Percentiles rank a stretch among this genome's conserved stretches.
These are phyloP conservation scores for Nicotiana paniculata DNA, from an alignment of 257 asterid species.

Conservation along the genomic window DNA sequence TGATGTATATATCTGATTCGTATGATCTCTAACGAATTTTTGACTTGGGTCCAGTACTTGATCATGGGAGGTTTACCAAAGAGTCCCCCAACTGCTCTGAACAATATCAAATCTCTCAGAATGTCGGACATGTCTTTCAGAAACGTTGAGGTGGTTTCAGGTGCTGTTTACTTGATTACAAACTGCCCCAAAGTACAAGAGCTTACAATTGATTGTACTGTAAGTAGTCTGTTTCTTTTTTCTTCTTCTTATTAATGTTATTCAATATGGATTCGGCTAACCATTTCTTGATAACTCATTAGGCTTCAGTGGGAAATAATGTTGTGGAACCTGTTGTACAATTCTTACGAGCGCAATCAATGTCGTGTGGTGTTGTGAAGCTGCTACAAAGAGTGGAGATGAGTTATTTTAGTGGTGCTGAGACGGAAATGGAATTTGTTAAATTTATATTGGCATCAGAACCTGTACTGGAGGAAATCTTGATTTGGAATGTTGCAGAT, in stretches of 20 bases:
- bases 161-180: not conserved
- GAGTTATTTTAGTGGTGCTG: not conserved
- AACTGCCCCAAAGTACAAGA: not conserved
- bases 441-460: not conserved
- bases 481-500: not conserved
- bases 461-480: not conserved
- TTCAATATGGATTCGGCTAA: not conserved
- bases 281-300: not conserved
- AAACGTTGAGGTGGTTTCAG: not conserved
- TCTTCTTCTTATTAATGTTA: not conserved
- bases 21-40: not conserved
- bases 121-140: not conserved
- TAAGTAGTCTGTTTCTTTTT: not conserved
- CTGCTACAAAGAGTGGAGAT: not conserved
- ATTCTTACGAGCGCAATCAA: not conserved
- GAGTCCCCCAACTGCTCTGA: not conserved
- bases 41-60: not conserved
- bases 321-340: not conserved
- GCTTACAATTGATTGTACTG: not conserved
- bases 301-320: not conserved
- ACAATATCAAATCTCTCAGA: not conserved
- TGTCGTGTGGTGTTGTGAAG: not conserved
- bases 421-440: not conserved
- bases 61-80: not conserved
- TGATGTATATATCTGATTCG: not conserved